Evolutionary conservation across 192 early-diverging fungal species (phyloP), one percentile per base, ranked within the genome.

Genomic region (Entomortierella beljakovae): DNA sequence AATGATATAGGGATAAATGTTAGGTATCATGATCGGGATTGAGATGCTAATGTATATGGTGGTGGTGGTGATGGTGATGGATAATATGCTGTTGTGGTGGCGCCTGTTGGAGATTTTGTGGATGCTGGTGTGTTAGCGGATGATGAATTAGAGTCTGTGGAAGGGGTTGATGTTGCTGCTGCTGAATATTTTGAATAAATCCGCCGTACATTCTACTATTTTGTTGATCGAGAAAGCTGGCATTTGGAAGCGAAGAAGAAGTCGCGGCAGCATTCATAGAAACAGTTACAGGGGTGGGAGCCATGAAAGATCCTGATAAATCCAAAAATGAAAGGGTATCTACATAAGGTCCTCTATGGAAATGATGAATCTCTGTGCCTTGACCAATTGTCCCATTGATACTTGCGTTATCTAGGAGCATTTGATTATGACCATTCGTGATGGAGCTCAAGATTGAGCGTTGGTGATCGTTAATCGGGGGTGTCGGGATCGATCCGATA

Each of bases 321-420:
- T 68, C 66, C 32, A 68, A 29, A 33, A 68, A 68, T 11, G 66
- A 68, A 0, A 68, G 66, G 13, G 66, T 68, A 42, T 68, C 66
- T 28, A 68, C 42, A 35, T 68, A 68, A 11, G 66, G 66, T 18
- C 57, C 66, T 1, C 46, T 48, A 18, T 68, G 66, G 6, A 68
- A 68, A 26, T 68, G 66, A n/a, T 58, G 34, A 16, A 68, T 32
- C 20, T 51, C 57, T 0, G 64, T 32, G 28, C 53, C 18, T 16
- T 43, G 50, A 16, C 61, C 61, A 2, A 64, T 29, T n/a, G 49
- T 11, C 13, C 42, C 25, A 20, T 43, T 38, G 34, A 64, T 52
- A 3, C 20, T 28, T 37, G 9, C 33, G 8, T 34, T 34, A 15
- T 23, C 26, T n/a, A 64, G 15, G 20, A 52, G 6, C 10, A 64